A percentile compares a stretch with the other conserved stretches of the same genome.
phyloP scores from a whole-genome alignment of 495 filamentous ascomycete species.

The Daldinia concentrica region DNA sequence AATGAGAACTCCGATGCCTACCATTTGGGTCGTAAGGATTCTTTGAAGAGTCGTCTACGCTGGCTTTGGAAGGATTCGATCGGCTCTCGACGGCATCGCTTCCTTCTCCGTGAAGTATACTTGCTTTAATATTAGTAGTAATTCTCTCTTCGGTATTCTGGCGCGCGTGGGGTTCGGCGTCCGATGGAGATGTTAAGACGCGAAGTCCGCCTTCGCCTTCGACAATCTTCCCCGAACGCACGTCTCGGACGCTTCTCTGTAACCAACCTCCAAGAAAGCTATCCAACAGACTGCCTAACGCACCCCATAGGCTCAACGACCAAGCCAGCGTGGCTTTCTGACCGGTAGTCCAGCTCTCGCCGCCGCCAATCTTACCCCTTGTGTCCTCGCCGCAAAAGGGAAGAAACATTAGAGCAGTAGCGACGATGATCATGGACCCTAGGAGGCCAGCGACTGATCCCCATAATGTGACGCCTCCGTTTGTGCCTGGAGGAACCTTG shows the following conservation, averaged over 20 bases:
- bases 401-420: conserved; percentile 69
- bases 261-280: conserved; percentile 85
- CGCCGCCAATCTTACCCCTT: conserved; percentile 46
- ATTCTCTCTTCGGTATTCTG: conserved; percentile 23
- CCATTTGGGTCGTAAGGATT: conserved; percentile 54
- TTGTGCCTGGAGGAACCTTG: conserved; percentile 87
- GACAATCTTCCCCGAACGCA: conserved; percentile 82
- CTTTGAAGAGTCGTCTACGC: conserved; percentile 37
- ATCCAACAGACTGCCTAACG: conserved; percentile 83
- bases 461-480: conserved; percentile 82
- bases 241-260: conserved; percentile 88
- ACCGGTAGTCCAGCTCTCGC: conserved; percentile 54
- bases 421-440: conserved; percentile 77
- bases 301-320: conserved; percentile 73
- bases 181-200: conserved; percentile 62
- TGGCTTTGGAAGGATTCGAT: conserved; percentile 27
- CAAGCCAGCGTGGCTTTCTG: conserved; percentile 65
- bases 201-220: conserved; percentile 86
- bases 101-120: conserved; percentile 48
- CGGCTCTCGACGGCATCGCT: conserved; percentile 49
- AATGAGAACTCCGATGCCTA: conserved; percentile 58
- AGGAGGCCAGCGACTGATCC: conserved; percentile 78
- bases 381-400: conserved; percentile 70
- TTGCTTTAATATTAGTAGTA: conserved; percentile 52
- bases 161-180: conserved; percentile 31